These are phyloP conservation scores for Chamaecrista fasciculata DNA, from an alignment of 306 rosid species.

Conservation along the genomic window DNA sequence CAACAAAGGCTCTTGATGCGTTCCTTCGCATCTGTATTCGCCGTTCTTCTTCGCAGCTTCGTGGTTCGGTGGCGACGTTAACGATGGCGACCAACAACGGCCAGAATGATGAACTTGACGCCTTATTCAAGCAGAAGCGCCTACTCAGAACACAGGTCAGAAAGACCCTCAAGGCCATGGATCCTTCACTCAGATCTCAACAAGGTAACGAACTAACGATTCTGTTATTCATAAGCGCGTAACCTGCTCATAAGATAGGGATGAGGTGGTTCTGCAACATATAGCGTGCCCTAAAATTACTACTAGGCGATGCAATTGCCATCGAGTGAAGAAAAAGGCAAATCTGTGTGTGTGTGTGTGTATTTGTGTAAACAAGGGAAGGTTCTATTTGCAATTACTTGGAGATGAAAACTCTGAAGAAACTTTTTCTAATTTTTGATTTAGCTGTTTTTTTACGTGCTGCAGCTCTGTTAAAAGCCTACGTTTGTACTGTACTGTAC, in stretches of 20 bases:
- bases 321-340: too few species aligned
- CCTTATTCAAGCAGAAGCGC: conserved; percentile 63
- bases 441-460: background rate
- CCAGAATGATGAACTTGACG: conserved; percentile 39
- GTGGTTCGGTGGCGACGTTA: background rate
- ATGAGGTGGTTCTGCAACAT: background rate
- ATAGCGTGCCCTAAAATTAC: background rate
- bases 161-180: conserved; percentile 68
- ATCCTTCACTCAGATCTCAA: conserved; percentile 63
- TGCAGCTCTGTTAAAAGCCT: background rate
- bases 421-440: background rate
- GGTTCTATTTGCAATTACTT: background rate
- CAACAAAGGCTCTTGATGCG: conserved; percentile 3
- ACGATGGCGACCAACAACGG: conserved; percentile 29
- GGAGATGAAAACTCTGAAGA: background rate
- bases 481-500: background rate
- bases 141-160: conserved; percentile 65
- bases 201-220: conserved; percentile 47
- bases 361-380: background rate
- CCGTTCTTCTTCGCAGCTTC: background rate
- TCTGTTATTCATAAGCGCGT: background rate
- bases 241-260: background rate
- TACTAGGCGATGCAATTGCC: background rate
- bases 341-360: background rate
- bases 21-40: background rate